These are phyloP conservation scores for Fraxinus dipetala DNA, from an alignment of 305 asterid species.

Conservation along the genomic window DNA sequence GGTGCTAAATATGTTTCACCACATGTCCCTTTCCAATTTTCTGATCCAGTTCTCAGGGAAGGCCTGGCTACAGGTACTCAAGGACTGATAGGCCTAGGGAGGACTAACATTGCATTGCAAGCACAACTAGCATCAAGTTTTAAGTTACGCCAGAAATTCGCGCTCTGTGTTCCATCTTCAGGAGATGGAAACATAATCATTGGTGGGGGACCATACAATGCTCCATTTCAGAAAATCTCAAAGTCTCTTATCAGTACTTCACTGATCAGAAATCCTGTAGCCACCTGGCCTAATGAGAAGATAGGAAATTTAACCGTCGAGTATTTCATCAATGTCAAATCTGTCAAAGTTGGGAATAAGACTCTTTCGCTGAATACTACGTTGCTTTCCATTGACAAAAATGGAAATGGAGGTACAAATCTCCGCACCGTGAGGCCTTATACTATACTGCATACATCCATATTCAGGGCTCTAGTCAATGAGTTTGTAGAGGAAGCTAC, in stretches of 20 bases:
- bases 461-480: slow-evolving; percentile 24
- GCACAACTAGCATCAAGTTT: slow-evolving; percentile 38
- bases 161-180: slow-evolving; percentile 37
- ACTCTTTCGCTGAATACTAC: slow-evolving; percentile 35
- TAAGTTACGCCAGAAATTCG: slow-evolving; percentile 32
- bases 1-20: slow-evolving; percentile 24
- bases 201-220: slow-evolving; percentile 25
- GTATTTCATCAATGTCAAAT: slow-evolving; percentile 37
- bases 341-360: slow-evolving; percentile 34
- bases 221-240: slow-evolving; percentile 29
- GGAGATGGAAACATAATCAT: slow-evolving; percentile 34
- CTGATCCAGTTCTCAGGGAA: slow-evolving; percentile 30
- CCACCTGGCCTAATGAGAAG: slow-evolving; percentile 22
- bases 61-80: slow-evolving; percentile 26
- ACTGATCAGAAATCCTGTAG: slow-evolving; percentile 34
- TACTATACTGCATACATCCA: slow-evolving; percentile 35
- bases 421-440: slow-evolving; percentile 45
- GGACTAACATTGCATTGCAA: slow-evolving; percentile 37
- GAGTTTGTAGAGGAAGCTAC: slow-evolving; percentile 43
- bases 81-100: slow-evolving; percentile 38
- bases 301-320: slow-evolving; percentile 35
- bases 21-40: slow-evolving; percentile 38
- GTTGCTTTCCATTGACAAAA: slow-evolving; percentile 39
- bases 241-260: slow-evolving; percentile 28
- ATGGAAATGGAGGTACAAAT: slow-evolving; percentile 46